Evolutionary conservation across 1,139 yeast species (phyloP), one percentile per base, ranked within the genome.

Genomic region (Meyerozyma smithsonii): DNA sequence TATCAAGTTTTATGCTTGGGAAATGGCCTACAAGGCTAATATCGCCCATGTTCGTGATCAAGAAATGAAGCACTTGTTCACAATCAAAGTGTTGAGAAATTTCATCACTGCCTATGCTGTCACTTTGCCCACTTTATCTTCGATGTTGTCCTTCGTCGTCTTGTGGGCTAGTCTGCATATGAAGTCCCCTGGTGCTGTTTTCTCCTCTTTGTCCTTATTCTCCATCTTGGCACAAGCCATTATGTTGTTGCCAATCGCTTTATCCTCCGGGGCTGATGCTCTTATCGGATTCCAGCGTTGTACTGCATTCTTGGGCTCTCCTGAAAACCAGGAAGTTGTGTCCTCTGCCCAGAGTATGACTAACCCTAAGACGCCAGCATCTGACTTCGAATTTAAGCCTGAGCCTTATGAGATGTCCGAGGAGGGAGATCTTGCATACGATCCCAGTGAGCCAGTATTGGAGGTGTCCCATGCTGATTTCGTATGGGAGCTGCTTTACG

Each of bases 231-330:
- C 78, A 4, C 70, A 66, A 45, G 74, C 77, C 25, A 68, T 77
- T 42, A 66, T 75, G 66, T 60, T 76, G 47, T 62, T 77, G 43
- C 81, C 82, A 11, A 60, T 74, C 41, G 77, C 88, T 14, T 64
- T 76, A 41, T 71, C 77, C 10, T 64, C 78, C 24, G 74, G 74
- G 23, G 73, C 79, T 20, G 82, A 77, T 57, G 81, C 80, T 1
- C 59, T 63, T 46, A 66, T 75, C 50, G 81, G 80, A 0, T 70
- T 74, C 47, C 59, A 57, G 32, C 62, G 81, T 51, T 71, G 75
- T 39, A 65, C 62, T 40, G 72, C 62, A 23, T 74, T 59, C 45
- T 56, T 76, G 42, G 54, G 67, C 34, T 62, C 75, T 8, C 10
- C 6, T n/a, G 59, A 54, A 7, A 79, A 75, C 48, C 34, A 36